A percentile compares a stretch with the other conserved stretches of the same genome.
phyloP scores from a whole-genome alignment of 495 filamentous ascomycete species.

The Clavariopsis aquatica region DNA sequence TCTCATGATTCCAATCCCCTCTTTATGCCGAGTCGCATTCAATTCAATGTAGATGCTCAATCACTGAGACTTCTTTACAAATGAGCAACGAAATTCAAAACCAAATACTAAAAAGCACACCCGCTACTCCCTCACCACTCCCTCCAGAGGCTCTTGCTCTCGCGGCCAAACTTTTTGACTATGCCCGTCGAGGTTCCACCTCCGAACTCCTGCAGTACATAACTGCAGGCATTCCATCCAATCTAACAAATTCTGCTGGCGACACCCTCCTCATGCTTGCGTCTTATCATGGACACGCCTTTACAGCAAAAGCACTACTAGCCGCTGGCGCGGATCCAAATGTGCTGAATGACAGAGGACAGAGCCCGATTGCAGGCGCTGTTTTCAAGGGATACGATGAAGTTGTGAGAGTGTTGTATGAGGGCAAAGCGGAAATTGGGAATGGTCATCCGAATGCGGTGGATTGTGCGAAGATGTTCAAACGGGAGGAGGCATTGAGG shows the following conservation, averaged over 20 bases:
- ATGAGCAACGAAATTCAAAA: not conserved
- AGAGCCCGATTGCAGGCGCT: conserved; percentile 47
- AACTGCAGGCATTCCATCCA: conserved; percentile 45
- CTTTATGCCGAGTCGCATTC: no score
- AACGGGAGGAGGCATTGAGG: conserved; percentile 39
- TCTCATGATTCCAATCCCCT: no score
- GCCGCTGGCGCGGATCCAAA: conserved; percentile 43
- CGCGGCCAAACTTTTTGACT: conserved; percentile 47
- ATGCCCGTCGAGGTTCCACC: conserved; percentile 44
- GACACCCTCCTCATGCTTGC: conserved; percentile 50
- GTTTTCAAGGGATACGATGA: conserved; percentile 49
- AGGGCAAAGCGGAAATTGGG: conserved; percentile 42
- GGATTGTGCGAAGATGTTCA: conserved; percentile 47
- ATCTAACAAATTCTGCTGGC: conserved; percentile 47
- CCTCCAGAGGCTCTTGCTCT: conserved; percentile 48
- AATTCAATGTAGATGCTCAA: not conserved
- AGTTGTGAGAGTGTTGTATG: conserved; percentile 43
- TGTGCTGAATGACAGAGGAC: conserved; percentile 46
- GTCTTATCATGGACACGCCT: conserved; percentile 44
- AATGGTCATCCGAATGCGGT: conserved; percentile 46
- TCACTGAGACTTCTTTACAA: no score
- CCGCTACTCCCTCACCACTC: conserved; percentile 30
- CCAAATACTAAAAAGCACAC: not conserved
- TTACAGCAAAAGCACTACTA: conserved; percentile 41
- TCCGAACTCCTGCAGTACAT: conserved; percentile 40